Percentiles rank a stretch among this genome's conserved stretches.
phyloP scores from a whole-genome alignment of 805 yeast species.

The Saturnispora mendoncae region DNA sequence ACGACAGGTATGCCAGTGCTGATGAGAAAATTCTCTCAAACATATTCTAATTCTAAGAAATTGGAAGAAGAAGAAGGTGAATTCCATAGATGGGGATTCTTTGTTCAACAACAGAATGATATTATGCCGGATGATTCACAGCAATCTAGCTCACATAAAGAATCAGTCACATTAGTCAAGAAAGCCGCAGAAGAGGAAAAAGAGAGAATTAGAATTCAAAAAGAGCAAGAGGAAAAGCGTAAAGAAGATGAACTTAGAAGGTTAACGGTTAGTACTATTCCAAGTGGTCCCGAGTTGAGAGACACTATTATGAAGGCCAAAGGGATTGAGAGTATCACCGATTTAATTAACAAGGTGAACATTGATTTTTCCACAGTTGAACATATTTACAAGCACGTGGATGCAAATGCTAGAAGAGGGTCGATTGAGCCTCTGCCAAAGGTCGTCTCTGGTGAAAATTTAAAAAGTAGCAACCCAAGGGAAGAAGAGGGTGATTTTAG shows the following conservation, averaged over 20 bases:
- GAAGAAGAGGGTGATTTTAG: conserved; percentile 13
- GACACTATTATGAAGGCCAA: conserved; percentile 64
- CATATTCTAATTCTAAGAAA: conserved; percentile 58
- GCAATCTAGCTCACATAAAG: conserved; percentile 1
- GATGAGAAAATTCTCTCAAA: conserved; percentile 54
- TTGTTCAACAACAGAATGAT: conserved; percentile 52
- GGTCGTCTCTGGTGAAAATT: too few species aligned
- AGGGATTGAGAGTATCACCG: conserved; percentile 62
- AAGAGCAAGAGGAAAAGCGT: conserved; percentile 7
- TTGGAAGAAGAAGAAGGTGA: conserved; percentile 92
- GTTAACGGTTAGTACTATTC: conserved; percentile 31
- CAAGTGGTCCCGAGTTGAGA: conserved; percentile 46
- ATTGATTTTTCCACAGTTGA: conserved; percentile 32
- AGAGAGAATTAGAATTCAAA: conserved; percentile 9
- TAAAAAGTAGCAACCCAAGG: too few species aligned
- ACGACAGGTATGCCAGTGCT: conserved; percentile 66
- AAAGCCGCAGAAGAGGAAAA: conserved; percentile 5
- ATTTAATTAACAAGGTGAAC: conserved; percentile 57
- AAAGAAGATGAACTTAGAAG: conserved; percentile 9
- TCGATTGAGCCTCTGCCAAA: neutral
- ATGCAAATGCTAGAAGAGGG: conserved; percentile 7
- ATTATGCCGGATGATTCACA: conserved; percentile 22
- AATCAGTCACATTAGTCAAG: conserved; percentile 2
- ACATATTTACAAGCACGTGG: conserved; percentile 19
- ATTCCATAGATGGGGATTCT: conserved; percentile 77